phyloP scores from a whole-genome alignment of 768 basidiomycete species.

The Naematelia aurantialba region DNA sequence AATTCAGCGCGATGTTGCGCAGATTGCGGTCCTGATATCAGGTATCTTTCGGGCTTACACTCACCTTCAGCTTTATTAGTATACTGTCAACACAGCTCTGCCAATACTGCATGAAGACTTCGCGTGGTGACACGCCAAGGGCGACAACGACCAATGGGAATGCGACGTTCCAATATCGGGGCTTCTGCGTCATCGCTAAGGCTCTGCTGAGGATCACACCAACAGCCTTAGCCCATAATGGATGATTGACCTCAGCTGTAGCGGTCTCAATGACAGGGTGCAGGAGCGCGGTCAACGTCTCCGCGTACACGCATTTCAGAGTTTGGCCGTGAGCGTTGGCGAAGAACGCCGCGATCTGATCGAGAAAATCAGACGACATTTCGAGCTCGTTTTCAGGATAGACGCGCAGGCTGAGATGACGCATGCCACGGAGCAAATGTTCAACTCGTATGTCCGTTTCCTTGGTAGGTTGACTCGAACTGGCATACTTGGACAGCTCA shows the following conservation, averaged over 20 bases:
- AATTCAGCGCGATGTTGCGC: constrained; percentile 71
- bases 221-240: constrained; percentile 84
- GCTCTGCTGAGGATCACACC: constrained; percentile 62
- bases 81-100: constrained; percentile 66
- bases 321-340: constrained; percentile 76
- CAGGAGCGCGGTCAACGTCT: constrained; percentile 68
- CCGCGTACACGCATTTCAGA: constrained; percentile 79
- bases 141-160: constrained; percentile 79
- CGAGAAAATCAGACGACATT: constrained; percentile 86
- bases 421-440: constrained; percentile 74
- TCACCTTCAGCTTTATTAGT: constrained; percentile 74
- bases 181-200: constrained; percentile 58
- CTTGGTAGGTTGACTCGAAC: constrained; percentile 67
- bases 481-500: constrained; percentile 69
- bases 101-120: constrained; percentile 82
- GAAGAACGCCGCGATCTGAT: constrained; percentile 75
- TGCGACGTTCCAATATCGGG: constrained; percentile 81
- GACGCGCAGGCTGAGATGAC: constrained; percentile 80
- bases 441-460: constrained; percentile 79
- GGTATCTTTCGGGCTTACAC: constrained; percentile 9
- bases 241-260: constrained; percentile 92
- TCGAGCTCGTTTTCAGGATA: constrained; percentile 93
- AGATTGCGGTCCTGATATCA: constrained; percentile 66
- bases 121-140: constrained; percentile 80
- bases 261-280: constrained; percentile 93